Conservation (phyloP, 371 early-diverging fungal species). For the Apophysomyces ossiformis region DNA sequence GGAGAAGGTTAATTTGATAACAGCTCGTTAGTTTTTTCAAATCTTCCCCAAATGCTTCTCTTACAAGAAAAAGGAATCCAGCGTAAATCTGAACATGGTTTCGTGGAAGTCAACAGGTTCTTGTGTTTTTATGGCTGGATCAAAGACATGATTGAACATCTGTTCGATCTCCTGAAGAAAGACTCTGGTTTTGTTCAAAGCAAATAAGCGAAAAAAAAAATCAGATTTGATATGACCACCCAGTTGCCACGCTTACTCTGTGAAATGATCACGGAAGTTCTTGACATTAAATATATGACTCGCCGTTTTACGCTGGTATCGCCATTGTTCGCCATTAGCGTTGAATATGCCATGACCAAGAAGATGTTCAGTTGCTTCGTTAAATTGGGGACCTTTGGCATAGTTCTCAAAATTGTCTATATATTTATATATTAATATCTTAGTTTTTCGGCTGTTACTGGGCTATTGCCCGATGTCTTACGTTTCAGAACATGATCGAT, state of each 20-base stretch:
- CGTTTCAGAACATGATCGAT: no score
- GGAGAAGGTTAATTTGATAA: background rate
- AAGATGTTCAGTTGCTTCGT: conserved; percentile 38
- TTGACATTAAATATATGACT: conserved; percentile 66
- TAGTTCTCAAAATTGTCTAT: conserved; percentile 25
- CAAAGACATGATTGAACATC: conserved; percentile 33
- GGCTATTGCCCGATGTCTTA: no score
- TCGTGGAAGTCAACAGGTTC: conserved; percentile 60
- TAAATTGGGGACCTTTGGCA: conserved; percentile 45
- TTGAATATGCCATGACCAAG: conserved; percentile 74
- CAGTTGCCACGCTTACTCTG: conserved; percentile 23
- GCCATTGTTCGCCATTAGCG: conserved; percentile 65
- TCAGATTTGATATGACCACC: no score
- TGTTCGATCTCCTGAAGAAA: conserved; percentile 39
- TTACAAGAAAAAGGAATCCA: conserved; percentile 62
- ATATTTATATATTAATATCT: no score
- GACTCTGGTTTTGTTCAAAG: conserved; percentile 19
- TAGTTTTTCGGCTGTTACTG: no score
- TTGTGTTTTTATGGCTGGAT: conserved; percentile 35
- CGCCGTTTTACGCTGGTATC: conserved; percentile 62
- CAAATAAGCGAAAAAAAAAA: background rate
- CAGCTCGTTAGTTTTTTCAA: no score
- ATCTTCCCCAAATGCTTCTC: background rate
- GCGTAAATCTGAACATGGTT: conserved; percentile 59
- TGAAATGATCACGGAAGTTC: conserved; percentile 65